phyloP scores from a whole-genome alignment of 2,329 filamentous ascomycete species.

The Tolypocladium inflatum region DNA sequence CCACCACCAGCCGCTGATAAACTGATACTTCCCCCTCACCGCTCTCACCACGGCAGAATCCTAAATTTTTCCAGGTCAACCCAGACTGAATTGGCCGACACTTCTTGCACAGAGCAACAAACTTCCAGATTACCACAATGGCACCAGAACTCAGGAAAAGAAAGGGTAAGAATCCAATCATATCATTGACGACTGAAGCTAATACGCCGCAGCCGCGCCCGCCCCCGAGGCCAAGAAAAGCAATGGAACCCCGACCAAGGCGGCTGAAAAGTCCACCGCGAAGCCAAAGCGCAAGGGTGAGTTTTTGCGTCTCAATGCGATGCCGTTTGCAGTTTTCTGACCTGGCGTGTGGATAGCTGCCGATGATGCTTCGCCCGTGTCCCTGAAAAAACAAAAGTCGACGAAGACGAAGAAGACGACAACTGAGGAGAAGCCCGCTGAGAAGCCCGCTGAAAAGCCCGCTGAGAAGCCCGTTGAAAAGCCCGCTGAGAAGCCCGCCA shows the following conservation, averaged over 20 bases:
- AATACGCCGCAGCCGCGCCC: slow-evolving; percentile 12
- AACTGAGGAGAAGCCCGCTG: slow-evolving; percentile 10
- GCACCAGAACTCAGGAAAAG: slow-evolving; percentile 34
- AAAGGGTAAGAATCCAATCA: slow-evolving; percentile 16
- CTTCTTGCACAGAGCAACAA: slow-evolving; percentile 1
- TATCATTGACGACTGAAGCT: slow-evolving; percentile 1
- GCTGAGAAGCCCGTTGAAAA: slow-evolving; percentile 11
- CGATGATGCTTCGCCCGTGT: slow-evolving; percentile 34
- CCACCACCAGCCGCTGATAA: neutral
- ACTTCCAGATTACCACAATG: slow-evolving; percentile 24
- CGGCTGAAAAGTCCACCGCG: slow-evolving; percentile 1
- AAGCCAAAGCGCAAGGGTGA: slow-evolving; percentile 26
- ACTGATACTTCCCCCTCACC: slow-evolving; percentile 20
- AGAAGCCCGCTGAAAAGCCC: slow-evolving; percentile 14
- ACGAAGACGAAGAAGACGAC: slow-evolving; percentile 28
- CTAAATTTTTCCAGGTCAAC: slow-evolving; percentile 21
- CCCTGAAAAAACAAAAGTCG: slow-evolving; percentile 36
- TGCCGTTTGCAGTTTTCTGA: slow-evolving; percentile 12
- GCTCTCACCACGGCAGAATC: slow-evolving; percentile 26
- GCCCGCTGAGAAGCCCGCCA: slow-evolving; percentile 11
- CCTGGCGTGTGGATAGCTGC: slow-evolving; percentile 17
- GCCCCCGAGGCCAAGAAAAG: slow-evolving; percentile 19
- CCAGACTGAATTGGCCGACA: neutral
- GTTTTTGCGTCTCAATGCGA: slow-evolving; percentile 1
- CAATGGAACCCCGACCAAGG: slow-evolving; percentile 12